These are phyloP conservation scores for Lactarius hengduanensis DNA, from an alignment of 768 basidiomycete species.

Conservation along the genomic window DNA sequence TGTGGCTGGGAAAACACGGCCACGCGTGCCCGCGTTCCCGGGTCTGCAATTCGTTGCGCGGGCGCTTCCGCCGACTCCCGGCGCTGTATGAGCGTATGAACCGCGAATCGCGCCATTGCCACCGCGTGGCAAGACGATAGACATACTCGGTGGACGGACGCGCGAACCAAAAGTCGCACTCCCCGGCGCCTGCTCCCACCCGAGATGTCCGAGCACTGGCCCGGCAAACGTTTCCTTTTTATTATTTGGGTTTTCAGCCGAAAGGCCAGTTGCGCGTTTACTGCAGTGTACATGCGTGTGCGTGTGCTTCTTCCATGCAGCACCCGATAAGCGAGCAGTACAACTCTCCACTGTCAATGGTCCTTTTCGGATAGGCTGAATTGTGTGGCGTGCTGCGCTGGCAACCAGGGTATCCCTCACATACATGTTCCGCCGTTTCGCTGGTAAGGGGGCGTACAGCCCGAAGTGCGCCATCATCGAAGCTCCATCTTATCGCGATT, in stretches of 20 bases:
- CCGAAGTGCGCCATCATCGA: background rate
- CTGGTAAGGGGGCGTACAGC: background rate
- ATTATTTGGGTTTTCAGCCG: background rate
- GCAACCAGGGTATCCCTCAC: background rate
- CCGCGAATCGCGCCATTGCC: background rate
- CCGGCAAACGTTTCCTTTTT: background rate
- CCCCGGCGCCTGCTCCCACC: no score
- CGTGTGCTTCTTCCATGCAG: background rate
- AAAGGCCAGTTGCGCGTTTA: background rate
- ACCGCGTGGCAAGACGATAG: background rate
- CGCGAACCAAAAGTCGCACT: no score
- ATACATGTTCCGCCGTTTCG: background rate
- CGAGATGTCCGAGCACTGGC: background rate
- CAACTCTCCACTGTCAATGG: no score
- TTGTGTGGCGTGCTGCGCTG: background rate
- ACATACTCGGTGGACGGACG: background rate
- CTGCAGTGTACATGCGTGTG: background rate
- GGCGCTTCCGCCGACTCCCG: background rate
- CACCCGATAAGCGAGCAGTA: background rate
- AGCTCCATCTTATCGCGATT: background rate
- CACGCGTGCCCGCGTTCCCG: background rate
- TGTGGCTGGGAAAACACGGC: background rate
- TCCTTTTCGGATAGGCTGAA: no score
- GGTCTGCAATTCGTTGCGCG: background rate
- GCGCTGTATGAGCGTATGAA: background rate